Percentiles rank a stretch among this genome's conserved stretches.
Evolutionary conservation across 2,329 filamentous ascomycete genomes (phyloP).

Genomic region (Albophoma yamanashiensis): DNA sequence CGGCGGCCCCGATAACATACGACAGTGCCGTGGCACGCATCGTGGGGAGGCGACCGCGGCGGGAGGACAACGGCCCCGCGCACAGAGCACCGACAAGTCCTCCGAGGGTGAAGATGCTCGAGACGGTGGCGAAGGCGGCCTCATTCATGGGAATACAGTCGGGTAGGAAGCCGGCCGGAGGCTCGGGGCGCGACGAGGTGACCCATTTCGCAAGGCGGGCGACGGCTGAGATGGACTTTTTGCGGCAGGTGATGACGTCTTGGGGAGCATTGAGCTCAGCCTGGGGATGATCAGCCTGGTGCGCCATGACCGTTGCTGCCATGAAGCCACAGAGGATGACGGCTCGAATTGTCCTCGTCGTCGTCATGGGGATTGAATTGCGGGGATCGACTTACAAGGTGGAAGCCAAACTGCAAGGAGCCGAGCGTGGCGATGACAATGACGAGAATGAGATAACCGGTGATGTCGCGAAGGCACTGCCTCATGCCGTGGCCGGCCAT

Average conservation of each 20-base stretch:
- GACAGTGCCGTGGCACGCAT: slow-evolving; percentile 71
- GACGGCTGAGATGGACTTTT: slow-evolving; percentile 29
- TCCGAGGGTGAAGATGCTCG: slow-evolving; percentile 84
- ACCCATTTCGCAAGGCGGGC: slow-evolving; percentile 16
- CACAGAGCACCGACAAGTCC: slow-evolving; percentile 74
- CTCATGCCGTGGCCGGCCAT: slow-evolving; percentile 20
- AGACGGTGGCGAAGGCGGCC: slow-evolving; percentile 72
- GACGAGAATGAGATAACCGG: slow-evolving; percentile 67
- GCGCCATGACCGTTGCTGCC: background rate
- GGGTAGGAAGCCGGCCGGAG: slow-evolving; percentile 32
- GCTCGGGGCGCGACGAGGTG: slow-evolving; percentile 11
- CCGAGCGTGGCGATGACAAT: slow-evolving; percentile 72
- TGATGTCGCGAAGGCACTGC: slow-evolving; percentile 38
- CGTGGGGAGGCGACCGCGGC: slow-evolving; percentile 61
- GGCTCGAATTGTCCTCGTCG: background rate
- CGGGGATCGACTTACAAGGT: slow-evolving; percentile 52
- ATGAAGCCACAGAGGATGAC: background rate
- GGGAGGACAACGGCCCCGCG: slow-evolving; percentile 69
- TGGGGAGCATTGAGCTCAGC: slow-evolving; percentile 93
- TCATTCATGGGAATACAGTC: slow-evolving; percentile 85
- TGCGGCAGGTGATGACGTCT: slow-evolving; percentile 81
- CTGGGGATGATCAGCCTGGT: slow-evolving; percentile 20
- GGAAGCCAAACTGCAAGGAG: slow-evolving; percentile 88
- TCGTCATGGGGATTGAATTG: background rate
- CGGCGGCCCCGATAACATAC: slow-evolving; percentile 63